Base-by-base conservation (phyloP, 2,329 filamentous ascomycete species). In the Tolypocladium album region DNA sequence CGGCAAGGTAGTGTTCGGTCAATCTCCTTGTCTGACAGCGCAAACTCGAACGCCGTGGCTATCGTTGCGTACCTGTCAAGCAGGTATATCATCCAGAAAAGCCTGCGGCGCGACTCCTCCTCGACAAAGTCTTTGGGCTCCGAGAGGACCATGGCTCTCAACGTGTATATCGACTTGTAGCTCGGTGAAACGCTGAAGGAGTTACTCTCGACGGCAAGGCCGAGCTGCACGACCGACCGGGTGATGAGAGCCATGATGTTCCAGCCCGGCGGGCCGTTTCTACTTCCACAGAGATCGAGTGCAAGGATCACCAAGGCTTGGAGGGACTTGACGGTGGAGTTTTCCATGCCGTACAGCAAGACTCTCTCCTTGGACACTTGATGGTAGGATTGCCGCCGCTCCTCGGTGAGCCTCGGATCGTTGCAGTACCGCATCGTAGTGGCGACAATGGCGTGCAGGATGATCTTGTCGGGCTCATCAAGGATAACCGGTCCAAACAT, bases 1-100 rank as follows among this genome's bases (percentile, higher is more conserved):
- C 90, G 87, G 68, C 92, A 97, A 1, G 92, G 92, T 9, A 97
- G 76, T 57, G 85, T 89, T 31, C 92, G 84, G 69, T 96, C 92
- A 53, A 96, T 93, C 68, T 96, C 92, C 69, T 88, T 90, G 68
- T 96, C 91, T 65, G 93, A 88, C 22, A 97, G 76, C 0, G 90
- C 90, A 70, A 96, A 96, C 66, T 96, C 91, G 66, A 96, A 96
- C 0, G 92, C 91, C 0, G 92, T 96, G 0, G 91, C 88, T 60
- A 96, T 87, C 0, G 92, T 96, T 0, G 91, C 91, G 69, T 96
- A 96, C 57, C 92, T 83, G 70, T 97, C 92, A 7, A 97, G 80
- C 15, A 96, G 76, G 69, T 96, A 97, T 13, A 96, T 87, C 86
- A 95, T 93, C 92, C 92, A 97, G 72, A 97, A 96, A 1, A 96